These are phyloP conservation scores for Diaporthe citri DNA, from an alignment of 2,329 filamentous ascomycete species.

Conservation along the genomic window DNA sequence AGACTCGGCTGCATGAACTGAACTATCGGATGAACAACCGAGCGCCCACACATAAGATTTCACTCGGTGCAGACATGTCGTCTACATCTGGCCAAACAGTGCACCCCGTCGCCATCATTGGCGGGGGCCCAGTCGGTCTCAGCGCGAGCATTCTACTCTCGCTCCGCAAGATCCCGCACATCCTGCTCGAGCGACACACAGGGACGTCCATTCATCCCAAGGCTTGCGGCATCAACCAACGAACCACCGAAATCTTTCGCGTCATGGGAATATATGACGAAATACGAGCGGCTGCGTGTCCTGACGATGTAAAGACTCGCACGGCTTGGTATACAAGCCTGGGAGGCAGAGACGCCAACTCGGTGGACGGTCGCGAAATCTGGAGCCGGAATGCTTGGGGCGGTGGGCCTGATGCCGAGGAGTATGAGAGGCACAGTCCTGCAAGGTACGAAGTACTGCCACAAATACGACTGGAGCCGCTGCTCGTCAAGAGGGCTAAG, in stretches of 20 bases:
- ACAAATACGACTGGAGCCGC: constrained; percentile 53
- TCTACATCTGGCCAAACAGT: background rate
- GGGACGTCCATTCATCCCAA: constrained; percentile 40
- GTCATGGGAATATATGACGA: constrained; percentile 29
- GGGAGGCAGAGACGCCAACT: constrained; percentile 39
- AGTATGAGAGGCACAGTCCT: constrained; percentile 43
- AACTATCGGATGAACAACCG: background rate
- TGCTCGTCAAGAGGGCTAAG: constrained; percentile 47
- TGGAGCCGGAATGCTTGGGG: constrained; percentile 48
- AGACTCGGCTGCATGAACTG: background rate
- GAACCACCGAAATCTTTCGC: constrained; percentile 32
- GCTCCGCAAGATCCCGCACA: constrained; percentile 36
- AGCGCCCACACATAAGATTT: too few relatives aligned
- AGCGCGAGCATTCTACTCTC: constrained; percentile 38
- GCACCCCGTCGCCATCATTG: constrained; percentile 33
- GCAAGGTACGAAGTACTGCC: constrained; percentile 48
- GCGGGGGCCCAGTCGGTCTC: constrained; percentile 40
- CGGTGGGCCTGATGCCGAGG: constrained; percentile 45
- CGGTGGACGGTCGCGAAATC: constrained; percentile 46
- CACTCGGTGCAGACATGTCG: background rate
- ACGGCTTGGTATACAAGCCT: constrained; percentile 51
- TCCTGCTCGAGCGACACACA: constrained; percentile 40
- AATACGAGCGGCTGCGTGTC: constrained; percentile 13
- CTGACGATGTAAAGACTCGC: constrained; percentile 37
- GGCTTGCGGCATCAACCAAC: constrained; percentile 37